Conservation (phyloP, 768 basidiomycete genomes). For the Trametes cinnabarina region DNA sequence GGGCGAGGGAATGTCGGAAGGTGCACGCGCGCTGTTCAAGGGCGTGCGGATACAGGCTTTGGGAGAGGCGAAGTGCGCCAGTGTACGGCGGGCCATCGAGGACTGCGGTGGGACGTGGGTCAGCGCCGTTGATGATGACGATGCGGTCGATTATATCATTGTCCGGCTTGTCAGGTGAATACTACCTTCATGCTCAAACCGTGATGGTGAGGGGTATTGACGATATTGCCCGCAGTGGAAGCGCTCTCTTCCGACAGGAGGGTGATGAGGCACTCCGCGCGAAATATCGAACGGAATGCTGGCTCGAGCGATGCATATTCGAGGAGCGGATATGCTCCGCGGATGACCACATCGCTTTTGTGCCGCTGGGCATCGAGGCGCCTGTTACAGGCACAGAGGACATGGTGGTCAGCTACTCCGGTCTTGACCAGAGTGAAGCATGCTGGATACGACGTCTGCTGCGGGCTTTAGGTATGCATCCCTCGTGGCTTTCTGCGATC, state of each 20-base stretch:
- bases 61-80: constrained; percentile 62
- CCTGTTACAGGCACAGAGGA: constrained; percentile 60
- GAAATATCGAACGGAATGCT: constrained; percentile 87
- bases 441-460: constrained; percentile 66
- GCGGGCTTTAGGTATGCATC: constrained; percentile 58
- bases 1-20: constrained; percentile 15
- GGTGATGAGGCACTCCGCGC: constrained; percentile 41
- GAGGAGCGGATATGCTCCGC: constrained; percentile 68
- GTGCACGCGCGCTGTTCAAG: constrained; percentile 42
- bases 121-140: constrained; percentile 36
- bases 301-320: constrained; percentile 85
- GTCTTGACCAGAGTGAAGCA: constrained; percentile 66
- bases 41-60: constrained; percentile 57
- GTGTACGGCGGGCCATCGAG: constrained; percentile 60
- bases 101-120: constrained; percentile 54
- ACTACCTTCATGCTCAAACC: neutral
- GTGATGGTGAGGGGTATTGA: neutral
- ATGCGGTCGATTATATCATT: constrained; percentile 60
- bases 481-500: neutral
- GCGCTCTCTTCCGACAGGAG: constrained; percentile 62
- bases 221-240: constrained; percentile 51
- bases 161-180: constrained; percentile 72
- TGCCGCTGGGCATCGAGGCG: constrained; percentile 54
- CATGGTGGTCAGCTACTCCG: constrained; percentile 68
- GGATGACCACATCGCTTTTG: constrained; percentile 68